These are phyloP conservation scores for Hyphopichia khmerensis DNA, from an alignment of 1,139 yeast species.

Conservation along the genomic window DNA sequence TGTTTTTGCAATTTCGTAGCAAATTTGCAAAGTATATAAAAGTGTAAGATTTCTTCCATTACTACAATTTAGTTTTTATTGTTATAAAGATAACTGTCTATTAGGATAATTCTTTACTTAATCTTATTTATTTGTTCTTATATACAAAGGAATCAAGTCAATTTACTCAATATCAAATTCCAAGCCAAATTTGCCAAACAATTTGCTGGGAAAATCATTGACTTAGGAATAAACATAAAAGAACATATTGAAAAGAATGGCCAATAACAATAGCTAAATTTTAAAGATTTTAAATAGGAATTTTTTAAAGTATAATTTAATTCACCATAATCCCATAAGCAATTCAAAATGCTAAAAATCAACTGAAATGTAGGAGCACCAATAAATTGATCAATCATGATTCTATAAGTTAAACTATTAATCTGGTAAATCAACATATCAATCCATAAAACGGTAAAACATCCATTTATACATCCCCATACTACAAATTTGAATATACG, in stretches of 20 bases:
- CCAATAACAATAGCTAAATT: constrained; percentile 58
- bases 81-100: too few species aligned
- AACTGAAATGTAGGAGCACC: constrained; percentile 59
- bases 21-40: background rate
- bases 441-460: constrained; percentile 58
- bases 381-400: constrained; percentile 51
- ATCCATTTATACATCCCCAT: constrained; percentile 66
- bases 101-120: too few species aligned
- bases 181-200: constrained; percentile 57
- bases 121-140: too few species aligned
- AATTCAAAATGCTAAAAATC: constrained; percentile 45
- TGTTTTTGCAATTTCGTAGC: background rate
- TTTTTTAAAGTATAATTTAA: constrained; percentile 23
- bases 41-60: too few species aligned
- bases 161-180: constrained; percentile 51
- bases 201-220: constrained; percentile 55
- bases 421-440: constrained; percentile 40
- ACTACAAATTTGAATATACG: constrained; percentile 49
- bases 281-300: constrained; percentile 47
- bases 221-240: constrained; percentile 48
- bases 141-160: constrained; percentile 14
- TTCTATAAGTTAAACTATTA: constrained; percentile 35
- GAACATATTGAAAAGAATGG: constrained; percentile 54
- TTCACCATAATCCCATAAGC: constrained; percentile 57
- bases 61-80: too few species aligned